Evolutionary conservation across 495 filamentous ascomycete genomes (phyloP).

Genomic region (Penicillium diatomitis): DNA sequence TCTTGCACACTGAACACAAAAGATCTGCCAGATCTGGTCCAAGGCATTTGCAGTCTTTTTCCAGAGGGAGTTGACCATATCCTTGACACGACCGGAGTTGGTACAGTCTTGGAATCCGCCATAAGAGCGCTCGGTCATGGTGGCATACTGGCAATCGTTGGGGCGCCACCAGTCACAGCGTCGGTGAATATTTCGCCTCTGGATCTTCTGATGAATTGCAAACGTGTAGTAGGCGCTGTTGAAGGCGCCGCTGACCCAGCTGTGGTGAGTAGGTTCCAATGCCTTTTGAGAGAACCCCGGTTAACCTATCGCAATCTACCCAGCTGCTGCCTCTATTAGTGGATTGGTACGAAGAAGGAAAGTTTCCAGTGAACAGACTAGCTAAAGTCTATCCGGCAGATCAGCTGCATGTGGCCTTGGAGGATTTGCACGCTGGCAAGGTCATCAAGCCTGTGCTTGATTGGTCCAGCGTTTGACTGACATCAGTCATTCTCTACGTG

Average conservation of each 20-base stretch:
- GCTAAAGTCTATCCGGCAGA: slow-evolving; percentile 23
- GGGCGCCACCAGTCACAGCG: slow-evolving; percentile 27
- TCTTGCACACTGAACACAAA: slow-evolving; percentile 31
- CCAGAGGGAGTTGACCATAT: slow-evolving; percentile 27
- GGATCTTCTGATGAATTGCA: slow-evolving; percentile 17
- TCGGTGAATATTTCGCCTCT: slow-evolving; percentile 20
- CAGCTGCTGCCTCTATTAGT: slow-evolving; percentile 27
- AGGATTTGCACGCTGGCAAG: slow-evolving; percentile 27
- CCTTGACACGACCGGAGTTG: slow-evolving; percentile 34
- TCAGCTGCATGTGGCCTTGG: slow-evolving; percentile 20
- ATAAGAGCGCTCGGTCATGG: slow-evolving; percentile 25
- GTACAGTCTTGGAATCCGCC: slow-evolving; percentile 19
- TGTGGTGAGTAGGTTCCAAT: slow-evolving; percentile 10
- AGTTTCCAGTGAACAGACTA: slow-evolving; percentile 33
- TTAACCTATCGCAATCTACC: not conserved
- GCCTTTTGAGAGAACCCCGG: not conserved
- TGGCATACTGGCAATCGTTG: slow-evolving; percentile 34
- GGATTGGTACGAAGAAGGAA: slow-evolving; percentile 29
- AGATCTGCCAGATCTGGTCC: slow-evolving; percentile 12
- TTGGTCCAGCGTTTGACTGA: slow-evolving; percentile 6
- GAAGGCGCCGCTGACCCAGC: slow-evolving; percentile 17
- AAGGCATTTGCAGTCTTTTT: slow-evolving; percentile 16
- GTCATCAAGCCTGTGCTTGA: slow-evolving; percentile 16
- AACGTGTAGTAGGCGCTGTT: slow-evolving; percentile 23
- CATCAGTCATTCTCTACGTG: too few species aligned